Conservation (phyloP, 2,329 filamentous ascomycete species). For the Parascedosporium putredinis region DNA sequence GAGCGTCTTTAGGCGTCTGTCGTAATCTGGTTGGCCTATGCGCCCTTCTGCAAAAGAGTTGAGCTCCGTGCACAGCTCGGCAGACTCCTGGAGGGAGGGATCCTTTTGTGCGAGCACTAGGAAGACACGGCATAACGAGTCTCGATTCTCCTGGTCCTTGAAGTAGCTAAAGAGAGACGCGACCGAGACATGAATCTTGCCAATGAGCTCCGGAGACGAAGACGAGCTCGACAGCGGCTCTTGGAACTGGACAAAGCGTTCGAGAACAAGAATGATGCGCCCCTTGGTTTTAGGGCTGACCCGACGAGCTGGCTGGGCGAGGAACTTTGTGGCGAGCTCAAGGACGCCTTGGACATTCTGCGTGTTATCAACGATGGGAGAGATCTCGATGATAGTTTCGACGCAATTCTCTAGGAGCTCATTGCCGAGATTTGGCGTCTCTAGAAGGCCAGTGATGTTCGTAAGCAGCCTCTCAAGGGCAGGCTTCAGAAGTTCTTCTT, state of each 20-base stretch:
- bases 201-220: constrained; percentile 16
- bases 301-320: constrained; percentile 73
- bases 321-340: constrained; percentile 67
- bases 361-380: constrained; percentile 56
- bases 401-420: constrained; percentile 72
- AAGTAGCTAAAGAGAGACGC: constrained; percentile 85
- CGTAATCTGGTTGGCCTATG: constrained; percentile 82
- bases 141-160: constrained; percentile 67
- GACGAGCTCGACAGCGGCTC: constrained; percentile 32
- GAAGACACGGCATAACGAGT: constrained; percentile 64
- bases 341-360: constrained; percentile 68
- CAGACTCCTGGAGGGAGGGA: constrained; percentile 48
- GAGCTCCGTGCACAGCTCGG: constrained; percentile 62
- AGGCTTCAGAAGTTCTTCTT: constrained; percentile 43
- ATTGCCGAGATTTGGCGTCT: constrained; percentile 50
- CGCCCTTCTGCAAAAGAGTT: constrained; percentile 66
- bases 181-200: constrained; percentile 44
- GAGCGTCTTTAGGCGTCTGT: constrained; percentile 69
- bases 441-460: constrained; percentile 59
- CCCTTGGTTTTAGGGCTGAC: constrained; percentile 79
- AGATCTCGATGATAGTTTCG: constrained; percentile 65
- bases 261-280: constrained; percentile 66
- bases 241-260: constrained; percentile 65
- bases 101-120: constrained; percentile 58
- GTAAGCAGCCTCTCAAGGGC: constrained; percentile 52